Conservation (phyloP, 2,329 filamentous ascomycete genomes). For the Paecilomyces niveus region DNA sequence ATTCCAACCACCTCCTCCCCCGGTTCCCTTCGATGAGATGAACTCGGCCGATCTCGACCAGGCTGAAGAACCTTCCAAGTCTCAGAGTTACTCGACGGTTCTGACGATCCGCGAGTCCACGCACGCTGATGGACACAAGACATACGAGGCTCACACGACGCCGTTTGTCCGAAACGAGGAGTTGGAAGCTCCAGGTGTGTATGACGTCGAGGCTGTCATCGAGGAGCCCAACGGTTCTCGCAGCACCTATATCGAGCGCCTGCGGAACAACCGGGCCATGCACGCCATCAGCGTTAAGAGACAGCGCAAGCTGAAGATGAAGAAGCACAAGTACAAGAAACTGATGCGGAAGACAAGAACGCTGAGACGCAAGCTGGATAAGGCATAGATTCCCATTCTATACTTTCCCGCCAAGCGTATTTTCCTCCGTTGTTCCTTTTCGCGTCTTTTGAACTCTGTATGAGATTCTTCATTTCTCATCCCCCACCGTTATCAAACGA, state of each 20-base stretch:
- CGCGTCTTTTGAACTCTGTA: slow-evolving; percentile 1
- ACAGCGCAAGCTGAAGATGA: slow-evolving; percentile 95
- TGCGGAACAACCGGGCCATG: slow-evolving; percentile 56
- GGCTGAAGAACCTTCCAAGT: slow-evolving; percentile 28
- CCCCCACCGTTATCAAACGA: neutral
- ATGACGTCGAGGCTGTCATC: slow-evolving; percentile 30
- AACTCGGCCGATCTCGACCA: slow-evolving; percentile 26
- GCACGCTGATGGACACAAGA: slow-evolving; percentile 42
- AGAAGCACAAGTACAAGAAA: slow-evolving; percentile 99
- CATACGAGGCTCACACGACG: slow-evolving; percentile 45
- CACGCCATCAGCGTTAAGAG: slow-evolving; percentile 82
- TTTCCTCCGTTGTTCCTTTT: neutral
- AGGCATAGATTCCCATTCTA: slow-evolving; percentile 33
- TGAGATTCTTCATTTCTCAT: neutral
- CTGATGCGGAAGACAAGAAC: slow-evolving; percentile 88
- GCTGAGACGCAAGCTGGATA: slow-evolving; percentile 75
- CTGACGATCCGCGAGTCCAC: slow-evolving; percentile 48
- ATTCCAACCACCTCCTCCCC: slow-evolving; percentile 78
- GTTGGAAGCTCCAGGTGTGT: slow-evolving; percentile 29
- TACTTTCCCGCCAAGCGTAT: neutral
- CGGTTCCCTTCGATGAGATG: slow-evolving; percentile 50
- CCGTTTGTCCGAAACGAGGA: slow-evolving; percentile 40
- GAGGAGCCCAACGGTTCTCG: slow-evolving; percentile 49
- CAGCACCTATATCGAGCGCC: slow-evolving; percentile 59
- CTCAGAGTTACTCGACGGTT: slow-evolving; percentile 43